Percentiles rank a stretch among this genome's conserved stretches.
Conservation (phyloP, 306 rosid genomes). For the Canavalia gladiata region DNA sequence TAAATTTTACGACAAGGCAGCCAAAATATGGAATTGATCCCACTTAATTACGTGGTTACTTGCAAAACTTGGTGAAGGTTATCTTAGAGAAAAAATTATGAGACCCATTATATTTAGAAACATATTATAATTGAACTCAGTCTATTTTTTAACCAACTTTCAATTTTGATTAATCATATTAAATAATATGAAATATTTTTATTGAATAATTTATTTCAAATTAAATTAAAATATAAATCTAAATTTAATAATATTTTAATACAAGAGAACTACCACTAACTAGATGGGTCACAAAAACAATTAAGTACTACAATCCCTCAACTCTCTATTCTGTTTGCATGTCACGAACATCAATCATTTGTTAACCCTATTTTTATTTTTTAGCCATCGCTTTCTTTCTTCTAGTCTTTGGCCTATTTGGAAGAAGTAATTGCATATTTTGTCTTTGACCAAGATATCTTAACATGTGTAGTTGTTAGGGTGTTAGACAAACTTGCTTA, state of each 20-base stretch:
- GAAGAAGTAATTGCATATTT: background rate
- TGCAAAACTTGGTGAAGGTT: background rate
- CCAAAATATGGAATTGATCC: background rate
- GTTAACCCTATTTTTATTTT: background rate
- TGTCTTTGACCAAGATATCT: background rate
- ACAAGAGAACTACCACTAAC: background rate
- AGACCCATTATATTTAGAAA: constrained; percentile 1
- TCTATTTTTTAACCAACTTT: background rate
- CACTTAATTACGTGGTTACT: background rate
- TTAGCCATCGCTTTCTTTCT: background rate
- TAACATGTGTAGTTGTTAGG: background rate
- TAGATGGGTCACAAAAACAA: background rate
- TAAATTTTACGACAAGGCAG: background rate
- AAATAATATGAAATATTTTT: background rate
- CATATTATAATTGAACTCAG: background rate
- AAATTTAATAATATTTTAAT: background rate
- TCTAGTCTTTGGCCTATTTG: background rate
- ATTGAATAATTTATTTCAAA: background rate
- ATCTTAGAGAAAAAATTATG: background rate
- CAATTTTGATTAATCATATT: background rate
- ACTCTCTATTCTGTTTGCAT: background rate
- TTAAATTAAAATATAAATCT: background rate
- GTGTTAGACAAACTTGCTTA: background rate
- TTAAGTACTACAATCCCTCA: background rate
- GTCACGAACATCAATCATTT: constrained; percentile 1